These are phyloP conservation scores for Penicillium sp. DNA, from an alignment of 2,329 filamentous ascomycete genomes.

Conservation along the genomic window DNA sequence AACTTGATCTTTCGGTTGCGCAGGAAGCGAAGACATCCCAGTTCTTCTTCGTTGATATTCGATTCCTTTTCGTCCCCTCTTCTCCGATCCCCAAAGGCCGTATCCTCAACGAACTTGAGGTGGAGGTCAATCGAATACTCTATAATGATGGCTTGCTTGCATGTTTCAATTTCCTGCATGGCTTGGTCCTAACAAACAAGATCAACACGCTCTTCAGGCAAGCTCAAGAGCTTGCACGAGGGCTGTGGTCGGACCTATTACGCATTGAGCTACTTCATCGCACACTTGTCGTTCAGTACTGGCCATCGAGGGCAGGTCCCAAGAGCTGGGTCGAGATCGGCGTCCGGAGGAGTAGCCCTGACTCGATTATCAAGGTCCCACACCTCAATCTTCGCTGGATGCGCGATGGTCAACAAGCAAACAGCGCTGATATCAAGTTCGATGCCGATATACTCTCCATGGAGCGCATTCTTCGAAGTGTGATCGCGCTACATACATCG, in stretches of 20 bases:
- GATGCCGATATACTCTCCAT: constrained; percentile 70
- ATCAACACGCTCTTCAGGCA: constrained; percentile 80
- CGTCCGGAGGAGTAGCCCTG: constrained; percentile 50
- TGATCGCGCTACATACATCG: constrained; percentile 75
- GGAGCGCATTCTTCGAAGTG: constrained; percentile 71
- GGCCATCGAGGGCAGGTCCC: constrained; percentile 68
- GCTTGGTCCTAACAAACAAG: constrained; percentile 87
- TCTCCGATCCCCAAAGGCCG: constrained; percentile 64
- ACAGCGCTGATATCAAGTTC: constrained; percentile 67
- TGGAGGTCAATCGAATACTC: constrained; percentile 71
- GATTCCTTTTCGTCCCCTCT: constrained; percentile 77
- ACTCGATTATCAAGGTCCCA: constrained; percentile 30
- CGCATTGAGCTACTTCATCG: constrained; percentile 79
- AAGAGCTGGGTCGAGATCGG: constrained; percentile 94
- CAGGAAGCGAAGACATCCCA: constrained; percentile 81
- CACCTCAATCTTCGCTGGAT: constrained; percentile 71
- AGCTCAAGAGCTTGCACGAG: constrained; percentile 68
- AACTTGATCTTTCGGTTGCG: constrained; percentile 88
- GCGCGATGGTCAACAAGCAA: constrained; percentile 75
- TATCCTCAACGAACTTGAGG: constrained; percentile 69
- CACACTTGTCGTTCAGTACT: constrained; percentile 87
- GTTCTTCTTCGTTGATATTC: constrained; percentile 92
- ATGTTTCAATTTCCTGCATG: constrained; percentile 85
- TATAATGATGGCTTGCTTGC: constrained; percentile 71
- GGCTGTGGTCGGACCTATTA: constrained; percentile 77